Percentiles rank a stretch among this genome's conserved stretches.
These are phyloP conservation scores for Pseudocercospora fijiensis DNA, from an alignment of 2,329 filamentous ascomycete species.

Conservation along the genomic window DNA sequence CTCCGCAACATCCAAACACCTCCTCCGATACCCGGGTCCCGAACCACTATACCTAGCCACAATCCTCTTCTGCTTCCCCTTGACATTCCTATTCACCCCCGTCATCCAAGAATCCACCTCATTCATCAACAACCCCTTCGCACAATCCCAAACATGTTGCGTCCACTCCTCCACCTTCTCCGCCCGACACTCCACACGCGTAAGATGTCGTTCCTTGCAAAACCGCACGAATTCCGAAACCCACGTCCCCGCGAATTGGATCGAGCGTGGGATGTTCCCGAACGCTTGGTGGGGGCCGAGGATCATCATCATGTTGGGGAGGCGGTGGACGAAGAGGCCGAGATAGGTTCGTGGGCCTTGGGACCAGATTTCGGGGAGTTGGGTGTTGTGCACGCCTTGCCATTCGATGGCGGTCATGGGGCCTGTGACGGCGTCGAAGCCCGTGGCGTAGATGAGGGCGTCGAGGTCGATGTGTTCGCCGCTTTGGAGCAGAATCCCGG, in stretches of 20 bases:
- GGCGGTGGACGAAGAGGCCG: conserved; percentile 31
- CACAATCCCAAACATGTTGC: conserved; percentile 49
- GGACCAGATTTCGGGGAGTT: conserved; percentile 39
- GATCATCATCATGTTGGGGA: conserved; percentile 42
- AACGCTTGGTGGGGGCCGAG: conserved; percentile 44
- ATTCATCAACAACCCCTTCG: conserved; percentile 47
- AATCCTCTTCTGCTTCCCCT: conserved; percentile 47
- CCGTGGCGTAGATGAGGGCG: conserved; percentile 42
- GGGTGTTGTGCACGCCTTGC: conserved; percentile 24
- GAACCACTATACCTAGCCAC: conserved; percentile 51
- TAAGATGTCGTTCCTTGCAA: conserved; percentile 10
- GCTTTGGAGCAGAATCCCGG: conserved; percentile 43
- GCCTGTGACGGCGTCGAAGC: conserved; percentile 41
- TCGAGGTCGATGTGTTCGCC: conserved; percentile 43
- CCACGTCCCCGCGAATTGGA: conserved; percentile 33
- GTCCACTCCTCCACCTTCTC: conserved; percentile 21
- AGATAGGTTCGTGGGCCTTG: conserved; percentile 42
- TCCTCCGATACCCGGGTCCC: conserved; percentile 46
- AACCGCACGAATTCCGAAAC: conserved; percentile 13
- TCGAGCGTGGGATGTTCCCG: conserved; percentile 40
- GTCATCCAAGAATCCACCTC: conserved; percentile 58
- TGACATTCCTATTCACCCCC: conserved; percentile 54
- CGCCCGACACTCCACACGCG: conserved; percentile 8
- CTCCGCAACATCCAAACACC: conserved; percentile 32
- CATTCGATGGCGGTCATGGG: conserved; percentile 34